Conservation (phyloP, 2,329 filamentous ascomycete genomes). For the Huntiella bhutanensis region DNA sequence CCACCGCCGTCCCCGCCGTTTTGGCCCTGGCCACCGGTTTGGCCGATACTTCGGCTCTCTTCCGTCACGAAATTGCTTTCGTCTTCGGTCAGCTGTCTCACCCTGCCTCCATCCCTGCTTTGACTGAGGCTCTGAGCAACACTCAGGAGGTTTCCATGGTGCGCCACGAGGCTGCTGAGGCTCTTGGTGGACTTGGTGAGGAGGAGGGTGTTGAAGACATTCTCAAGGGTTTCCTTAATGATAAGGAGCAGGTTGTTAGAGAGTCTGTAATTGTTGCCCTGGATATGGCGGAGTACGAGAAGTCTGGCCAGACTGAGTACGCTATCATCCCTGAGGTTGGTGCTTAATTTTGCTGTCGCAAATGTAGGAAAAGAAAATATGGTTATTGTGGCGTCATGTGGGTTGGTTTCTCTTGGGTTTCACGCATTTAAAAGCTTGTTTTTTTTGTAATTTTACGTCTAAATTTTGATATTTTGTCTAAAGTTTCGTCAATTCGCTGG, state of each 20-base stretch:
- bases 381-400: not conserved
- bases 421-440: constrained; percentile 3
- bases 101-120: constrained; percentile 84
- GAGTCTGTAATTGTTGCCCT: constrained; percentile 90
- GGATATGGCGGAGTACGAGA: constrained; percentile 96
- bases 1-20: constrained; percentile 75
- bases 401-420: constrained; percentile 5
- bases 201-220: constrained; percentile 83
- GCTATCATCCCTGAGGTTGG: constrained; percentile 59
- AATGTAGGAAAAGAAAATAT: not conserved
- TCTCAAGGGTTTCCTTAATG: constrained; percentile 65
- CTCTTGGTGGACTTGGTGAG: constrained; percentile 79
- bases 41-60: constrained; percentile 69
- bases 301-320: constrained; percentile 74
- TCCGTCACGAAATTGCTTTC: constrained; percentile 95
- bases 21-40: constrained; percentile 73
- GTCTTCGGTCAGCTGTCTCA: constrained; percentile 94
- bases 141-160: constrained; percentile 84
- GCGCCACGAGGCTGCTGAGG: constrained; percentile 90
- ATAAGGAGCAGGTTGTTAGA: constrained; percentile 80
- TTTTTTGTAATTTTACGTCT: constrained; percentile 5
- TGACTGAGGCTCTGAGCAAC: constrained; percentile 62
- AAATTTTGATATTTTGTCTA: constrained; percentile 6
- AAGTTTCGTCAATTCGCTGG: constrained; percentile 12
- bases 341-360: constrained; percentile 17